Evolutionary conservation across 768 basidiomycete genomes (phyloP).

Genomic region (Termitomyces sp.): DNA sequence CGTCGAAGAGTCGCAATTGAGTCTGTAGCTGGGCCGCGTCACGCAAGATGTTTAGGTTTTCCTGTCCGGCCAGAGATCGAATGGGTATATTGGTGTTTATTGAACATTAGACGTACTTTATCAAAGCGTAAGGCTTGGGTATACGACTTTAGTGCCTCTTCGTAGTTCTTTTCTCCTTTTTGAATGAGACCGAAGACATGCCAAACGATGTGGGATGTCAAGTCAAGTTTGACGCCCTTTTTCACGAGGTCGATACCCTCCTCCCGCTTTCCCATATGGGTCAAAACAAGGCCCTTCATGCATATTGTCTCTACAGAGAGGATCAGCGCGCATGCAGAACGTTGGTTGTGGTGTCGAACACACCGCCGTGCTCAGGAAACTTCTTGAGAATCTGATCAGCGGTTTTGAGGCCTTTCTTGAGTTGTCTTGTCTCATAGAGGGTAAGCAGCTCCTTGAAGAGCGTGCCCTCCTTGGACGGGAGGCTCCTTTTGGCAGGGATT

Average conservation of each 20-base stretch:
- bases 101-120: slow-evolving; percentile 49
- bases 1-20: slow-evolving; percentile 77
- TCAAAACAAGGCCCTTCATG: slow-evolving; percentile 90
- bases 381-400: slow-evolving; percentile 95
- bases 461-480: slow-evolving; percentile 78
- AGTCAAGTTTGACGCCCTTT: slow-evolving; percentile 76
- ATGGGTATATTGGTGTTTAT: slow-evolving; percentile 3
- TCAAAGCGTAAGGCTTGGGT: slow-evolving; percentile 85
- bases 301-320: slow-evolving; percentile 75
- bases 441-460: slow-evolving; percentile 86
- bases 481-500: slow-evolving; percentile 43
- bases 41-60: slow-evolving; percentile 89
- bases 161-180: slow-evolving; percentile 92
- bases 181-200: slow-evolving; percentile 96
- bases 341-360: slow-evolving; percentile 15
- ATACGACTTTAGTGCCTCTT: slow-evolving; percentile 91
- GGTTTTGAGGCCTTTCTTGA: slow-evolving; percentile 85
- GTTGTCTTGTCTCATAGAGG: slow-evolving; percentile 84
- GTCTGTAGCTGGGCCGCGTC: slow-evolving; percentile 88
- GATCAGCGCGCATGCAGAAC: slow-evolving; percentile 1
- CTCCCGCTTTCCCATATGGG: slow-evolving; percentile 74
- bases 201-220: slow-evolving; percentile 94
- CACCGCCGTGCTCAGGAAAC: slow-evolving; percentile 93
- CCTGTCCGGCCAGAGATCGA: slow-evolving; percentile 39
- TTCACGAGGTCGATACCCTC: slow-evolving; percentile 81